Evolutionary conservation across 2,329 filamentous ascomycete genomes (phyloP), one percentile per base, ranked within the genome.

Genomic region (Rosellinia necatrix): DNA sequence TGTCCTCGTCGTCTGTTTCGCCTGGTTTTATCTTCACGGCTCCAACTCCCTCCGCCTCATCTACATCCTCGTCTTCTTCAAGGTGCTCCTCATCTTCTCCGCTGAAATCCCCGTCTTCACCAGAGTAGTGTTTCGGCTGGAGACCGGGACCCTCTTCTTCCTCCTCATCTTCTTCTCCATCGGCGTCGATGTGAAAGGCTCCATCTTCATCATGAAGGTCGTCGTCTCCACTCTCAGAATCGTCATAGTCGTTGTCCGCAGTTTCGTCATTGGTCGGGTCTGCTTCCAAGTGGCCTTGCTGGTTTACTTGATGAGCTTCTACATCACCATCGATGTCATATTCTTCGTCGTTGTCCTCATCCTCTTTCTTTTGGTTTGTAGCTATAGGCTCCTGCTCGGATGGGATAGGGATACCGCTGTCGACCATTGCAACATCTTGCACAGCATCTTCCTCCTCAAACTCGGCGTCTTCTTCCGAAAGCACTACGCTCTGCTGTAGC

Each of bases 21-120:
- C 79, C 78, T 6, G 81, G 81, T 53, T 77, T 77, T 54, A 83
- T 77, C 62, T 85, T 84, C 17, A 84, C 81, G 7, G 81, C 81
- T 12, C 81, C 81, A 1, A 84, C 81, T 2, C 77, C 80, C 64
- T 85, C 82, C 3, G 78, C 77, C 7, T 80, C 75, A 21, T 81
- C 78, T 13, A 77, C 75, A 1, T 76, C 72, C 2, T 71, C 71
- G 5, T 64, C 62, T 4, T 59, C 65, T 15, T 67, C 66, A 13
- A 66, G 64, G 9, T 70, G 70, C 6, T 54, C 58, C 19, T 71
- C 72, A 1, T 71, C 71, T 37, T 73, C 69, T 3, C 70, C 69
- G 7, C 67, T 66, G 1, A 64, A 71, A 17, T 71, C 70, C 1
- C 64, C 65, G 24, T 66, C 64, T 43, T 66, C 57, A 22, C 61